Percentiles rank a stretch among this genome's conserved stretches.
phyloP scores from a whole-genome alignment of 768 basidiomycete species.

The Piloderma croceum region DNA sequence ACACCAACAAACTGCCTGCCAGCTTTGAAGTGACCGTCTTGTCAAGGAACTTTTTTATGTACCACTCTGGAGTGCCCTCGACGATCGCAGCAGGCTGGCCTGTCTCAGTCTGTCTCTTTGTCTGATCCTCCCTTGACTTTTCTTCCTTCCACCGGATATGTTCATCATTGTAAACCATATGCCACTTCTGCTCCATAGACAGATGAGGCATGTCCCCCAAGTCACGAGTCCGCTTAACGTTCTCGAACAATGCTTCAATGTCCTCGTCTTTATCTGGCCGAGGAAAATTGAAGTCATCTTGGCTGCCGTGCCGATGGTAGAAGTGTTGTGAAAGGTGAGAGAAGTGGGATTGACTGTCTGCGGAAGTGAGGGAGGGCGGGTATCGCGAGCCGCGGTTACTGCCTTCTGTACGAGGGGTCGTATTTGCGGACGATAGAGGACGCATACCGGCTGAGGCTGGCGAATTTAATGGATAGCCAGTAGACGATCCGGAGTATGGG shows the following conservation, averaged over 20 bases:
- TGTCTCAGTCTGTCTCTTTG: conserved; percentile 52
- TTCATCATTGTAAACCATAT: conserved; percentile 78
- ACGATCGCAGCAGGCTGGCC: conserved; percentile 49
- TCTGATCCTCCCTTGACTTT: conserved; percentile 56
- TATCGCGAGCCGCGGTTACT: conserved; percentile 56
- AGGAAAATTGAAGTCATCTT: conserved; percentile 66
- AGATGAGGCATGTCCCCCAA: conserved; percentile 55
- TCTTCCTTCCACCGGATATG: conserved; percentile 75
- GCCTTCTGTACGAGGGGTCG: conserved; percentile 55
- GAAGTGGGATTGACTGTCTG: conserved; percentile 38
- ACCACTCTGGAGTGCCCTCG: conserved; percentile 86
- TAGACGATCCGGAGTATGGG: conserved; percentile 21
- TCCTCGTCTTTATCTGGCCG: conserved; percentile 73
- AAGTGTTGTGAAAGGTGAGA: conserved; percentile 46
- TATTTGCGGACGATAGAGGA: conserved; percentile 42
- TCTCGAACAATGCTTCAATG: conserved; percentile 76
- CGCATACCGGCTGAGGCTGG: conserved; percentile 38
- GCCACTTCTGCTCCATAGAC: conserved; percentile 85
- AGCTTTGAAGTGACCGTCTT: conserved; percentile 79
- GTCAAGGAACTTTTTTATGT: conserved; percentile 85
- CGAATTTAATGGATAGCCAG: conserved; percentile 23
- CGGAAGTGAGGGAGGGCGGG: conserved; percentile 48
- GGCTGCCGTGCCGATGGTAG: conserved; percentile 41
- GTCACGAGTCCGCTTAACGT: conserved; percentile 66
- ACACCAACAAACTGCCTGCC: conserved; percentile 70